These are phyloP conservation scores for Hexamita inflata DNA, from an alignment of 208 protist species.

Conservation along the genomic window DNA sequence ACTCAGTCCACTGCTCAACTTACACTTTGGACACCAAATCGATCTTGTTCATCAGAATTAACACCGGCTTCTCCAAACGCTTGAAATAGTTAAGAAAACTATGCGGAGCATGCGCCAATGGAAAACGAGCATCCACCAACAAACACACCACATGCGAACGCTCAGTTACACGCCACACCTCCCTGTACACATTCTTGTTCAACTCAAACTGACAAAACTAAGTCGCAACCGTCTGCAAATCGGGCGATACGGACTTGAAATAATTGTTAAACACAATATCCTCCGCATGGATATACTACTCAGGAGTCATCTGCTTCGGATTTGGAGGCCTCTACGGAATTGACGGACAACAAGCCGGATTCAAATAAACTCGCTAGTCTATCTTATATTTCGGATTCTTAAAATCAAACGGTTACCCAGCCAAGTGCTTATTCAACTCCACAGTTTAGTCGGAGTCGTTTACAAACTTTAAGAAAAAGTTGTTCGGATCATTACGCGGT, in stretches of 20 bases:
- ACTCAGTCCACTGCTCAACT: neutral
- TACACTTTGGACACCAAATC: neutral
- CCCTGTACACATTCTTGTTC: constrained; percentile 2
- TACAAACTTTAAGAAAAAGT: constrained; percentile 20
- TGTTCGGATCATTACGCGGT: neutral
- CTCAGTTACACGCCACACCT: constrained; percentile 20
- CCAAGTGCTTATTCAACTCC: neutral
- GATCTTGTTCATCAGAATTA: constrained; percentile 17
- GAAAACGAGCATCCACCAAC: constrained; percentile 9
- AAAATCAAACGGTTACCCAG: neutral
- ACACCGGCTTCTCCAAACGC: neutral
- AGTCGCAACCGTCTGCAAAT: neutral
- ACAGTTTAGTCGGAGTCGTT: constrained; percentile 23
- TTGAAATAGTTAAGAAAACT: constrained; percentile 7
- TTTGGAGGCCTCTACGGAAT: neutral
- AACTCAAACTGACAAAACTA: constrained; percentile 18
- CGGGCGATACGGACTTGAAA: constrained; percentile 13
- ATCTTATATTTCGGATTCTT: neutral
- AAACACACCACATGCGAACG: neutral
- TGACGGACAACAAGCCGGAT: neutral
- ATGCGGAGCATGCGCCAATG: neutral
- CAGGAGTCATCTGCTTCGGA: neutral
- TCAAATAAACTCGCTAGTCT: constrained; percentile 12
- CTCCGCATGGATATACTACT: neutral
- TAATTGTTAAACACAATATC: neutral